Evolutionary conservation across 306 rosid genomes (phyloP), one percentile per base, ranked within the genome.

Genomic region (Luffa acutangula): DNA sequence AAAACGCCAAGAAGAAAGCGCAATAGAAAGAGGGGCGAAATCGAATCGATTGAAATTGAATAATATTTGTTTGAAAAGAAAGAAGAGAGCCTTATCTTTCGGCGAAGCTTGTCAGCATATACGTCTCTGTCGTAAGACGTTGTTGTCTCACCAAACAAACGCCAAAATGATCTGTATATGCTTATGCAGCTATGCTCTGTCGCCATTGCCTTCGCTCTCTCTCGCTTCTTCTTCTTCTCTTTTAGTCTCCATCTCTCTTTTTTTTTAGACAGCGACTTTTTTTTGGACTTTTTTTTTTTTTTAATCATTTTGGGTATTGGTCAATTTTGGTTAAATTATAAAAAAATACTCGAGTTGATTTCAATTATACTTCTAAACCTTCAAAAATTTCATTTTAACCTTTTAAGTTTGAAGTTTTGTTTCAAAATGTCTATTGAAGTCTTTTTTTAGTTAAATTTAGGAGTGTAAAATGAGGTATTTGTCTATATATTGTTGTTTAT

Each of bases 121-220:
- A 56, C 54, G 54, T 78, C 81, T 46, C 74, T 78, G 80, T 58
- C 77, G 77, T 84, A 45, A 73, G 91, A 87, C 77, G 90, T 69
- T 85, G 83, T 80, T 84, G 83, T 79, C 80, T 75, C 83, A 87
- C 90, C 91, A 85, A 87, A 84, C 89, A 34, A 58, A 54, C 79
- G 85, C 85, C 67, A 70, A 70, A 70, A n/a, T 9, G 14, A 11
- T 43, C 11, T 62, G 39, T 60, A 14, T 60, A 31, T 60, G 67
- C 67, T 60, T 60, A 12, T 52, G 57, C 2, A 52, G 2, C 14
- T 51, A 51, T 60, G 67, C 63, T 17, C 49, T 37, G 21, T 65
- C 73, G 13, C 48, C 73, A 39, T 66, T 2, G 34, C 65, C 25
- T 33, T 66, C 31, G 1, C 73, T 39, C 11, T 36, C 25, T 46